phyloP scores from a whole-genome alignment of 1,139 yeast species.

The Candida sp. region DNA sequence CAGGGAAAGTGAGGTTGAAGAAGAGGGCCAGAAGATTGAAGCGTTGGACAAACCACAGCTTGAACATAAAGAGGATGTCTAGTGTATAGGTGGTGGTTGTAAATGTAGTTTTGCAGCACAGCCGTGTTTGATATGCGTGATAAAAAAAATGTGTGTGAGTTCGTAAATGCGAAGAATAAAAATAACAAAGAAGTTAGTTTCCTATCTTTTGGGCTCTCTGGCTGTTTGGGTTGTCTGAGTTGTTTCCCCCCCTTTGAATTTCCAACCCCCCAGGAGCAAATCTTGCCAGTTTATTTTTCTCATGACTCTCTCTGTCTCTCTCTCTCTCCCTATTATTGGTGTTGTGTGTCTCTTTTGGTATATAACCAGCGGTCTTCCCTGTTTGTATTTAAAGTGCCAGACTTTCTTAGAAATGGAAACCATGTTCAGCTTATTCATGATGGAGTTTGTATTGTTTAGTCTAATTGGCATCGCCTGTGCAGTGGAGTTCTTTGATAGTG shows the following conservation, averaged over 20 bases:
- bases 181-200: too few relatives aligned
- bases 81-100: neutral
- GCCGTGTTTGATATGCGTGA: constrained; percentile 1
- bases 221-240: too few relatives aligned
- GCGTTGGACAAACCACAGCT: constrained; percentile 11
- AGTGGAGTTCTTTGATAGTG: neutral
- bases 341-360: too few relatives aligned
- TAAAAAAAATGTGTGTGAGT: neutral
- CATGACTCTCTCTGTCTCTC: too few relatives aligned
- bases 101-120: neutral
- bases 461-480: constrained; percentile 3
- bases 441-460: constrained; percentile 1
- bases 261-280: neutral
- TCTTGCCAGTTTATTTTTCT: too few relatives aligned
- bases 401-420: neutral
- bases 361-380: neutral
- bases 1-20: constrained; percentile 8
- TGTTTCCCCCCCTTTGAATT: too few relatives aligned
- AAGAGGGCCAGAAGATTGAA: neutral
- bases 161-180: neutral
- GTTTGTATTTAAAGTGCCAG: neutral
- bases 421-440: neutral
- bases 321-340: too few relatives aligned
- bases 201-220: too few relatives aligned
- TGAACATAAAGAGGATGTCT: constrained; percentile 10